Percentiles rank a stretch among this genome's conserved stretches.
Conservation (phyloP, 108 stramenopile species). For the Stephanodiscus minutulus region DNA sequence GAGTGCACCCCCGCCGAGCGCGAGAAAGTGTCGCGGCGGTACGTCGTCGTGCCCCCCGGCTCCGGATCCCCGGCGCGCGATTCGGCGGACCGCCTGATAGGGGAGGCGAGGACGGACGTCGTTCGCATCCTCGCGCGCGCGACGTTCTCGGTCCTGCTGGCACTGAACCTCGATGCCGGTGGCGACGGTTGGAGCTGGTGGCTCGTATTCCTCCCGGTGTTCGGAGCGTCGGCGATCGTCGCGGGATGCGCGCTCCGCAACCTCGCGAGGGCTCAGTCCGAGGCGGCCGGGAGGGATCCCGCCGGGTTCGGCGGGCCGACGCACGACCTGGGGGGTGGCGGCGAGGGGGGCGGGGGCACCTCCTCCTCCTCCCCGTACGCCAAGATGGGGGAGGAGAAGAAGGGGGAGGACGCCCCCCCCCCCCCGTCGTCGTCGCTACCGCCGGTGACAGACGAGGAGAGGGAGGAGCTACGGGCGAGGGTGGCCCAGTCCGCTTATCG, state of each 20-base stretch:
- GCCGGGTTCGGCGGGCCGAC: constrained; percentile 51
- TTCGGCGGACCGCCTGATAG: constrained; percentile 59
- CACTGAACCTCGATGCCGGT: constrained; percentile 70
- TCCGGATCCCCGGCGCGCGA: constrained; percentile 65
- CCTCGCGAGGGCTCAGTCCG: constrained; percentile 64
- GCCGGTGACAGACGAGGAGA: constrained; percentile 75
- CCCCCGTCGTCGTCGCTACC: too few relatives aligned
- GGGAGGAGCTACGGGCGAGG: constrained; percentile 75
- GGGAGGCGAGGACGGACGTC: constrained; percentile 69
- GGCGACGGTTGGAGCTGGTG: constrained; percentile 81
- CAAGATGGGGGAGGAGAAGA: constrained; percentile 27
- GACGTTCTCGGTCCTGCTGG: constrained; percentile 59
- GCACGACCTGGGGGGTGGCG: constrained; percentile 1
- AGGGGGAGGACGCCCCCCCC: constrained; percentile 28
- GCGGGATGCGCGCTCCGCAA: constrained; percentile 63
- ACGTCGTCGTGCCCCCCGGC: constrained; percentile 72
- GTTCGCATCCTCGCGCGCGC: constrained; percentile 61
- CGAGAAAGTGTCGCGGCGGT: constrained; percentile 66
- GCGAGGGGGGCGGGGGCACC: constrained; percentile 1
- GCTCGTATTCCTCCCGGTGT: constrained; percentile 83
- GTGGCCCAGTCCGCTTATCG: constrained; percentile 66
- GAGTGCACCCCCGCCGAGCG: constrained; percentile 75
- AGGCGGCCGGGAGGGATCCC: constrained; percentile 69
- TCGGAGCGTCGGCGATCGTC: constrained; percentile 55
- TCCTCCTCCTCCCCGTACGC: constrained; percentile 23